phyloP scores from a whole-genome alignment of 2,329 filamentous ascomycete species.

The Fusarium equiseti region DNA sequence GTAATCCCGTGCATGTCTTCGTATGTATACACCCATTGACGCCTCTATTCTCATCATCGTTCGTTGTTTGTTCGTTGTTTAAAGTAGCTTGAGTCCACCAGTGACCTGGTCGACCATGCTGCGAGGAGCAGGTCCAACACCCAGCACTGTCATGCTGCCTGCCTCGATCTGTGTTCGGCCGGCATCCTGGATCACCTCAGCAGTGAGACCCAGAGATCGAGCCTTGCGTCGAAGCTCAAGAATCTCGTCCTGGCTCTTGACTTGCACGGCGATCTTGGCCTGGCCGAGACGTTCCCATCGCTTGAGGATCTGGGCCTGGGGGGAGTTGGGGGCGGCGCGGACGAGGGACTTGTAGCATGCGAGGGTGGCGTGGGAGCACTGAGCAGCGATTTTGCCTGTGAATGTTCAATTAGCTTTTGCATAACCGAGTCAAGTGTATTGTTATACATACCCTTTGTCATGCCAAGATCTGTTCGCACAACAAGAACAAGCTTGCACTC shows the following conservation, averaged over 20 bases:
- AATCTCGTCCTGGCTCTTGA: slow-evolving; percentile 87
- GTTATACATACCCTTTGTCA: slow-evolving; percentile 84
- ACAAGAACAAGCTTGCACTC: slow-evolving; percentile 96
- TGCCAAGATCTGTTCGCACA: slow-evolving; percentile 92
- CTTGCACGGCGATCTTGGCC: slow-evolving; percentile 92
- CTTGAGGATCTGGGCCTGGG: slow-evolving; percentile 73
- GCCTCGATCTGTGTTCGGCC: slow-evolving; percentile 96
- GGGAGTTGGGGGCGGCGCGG: slow-evolving; percentile 64
- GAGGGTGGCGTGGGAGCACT: slow-evolving; percentile 95
- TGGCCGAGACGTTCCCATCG: slow-evolving; percentile 91
- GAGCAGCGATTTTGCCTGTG: slow-evolving; percentile 94
- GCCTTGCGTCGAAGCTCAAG: slow-evolving; percentile 81
- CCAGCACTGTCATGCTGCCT: slow-evolving; percentile 91
- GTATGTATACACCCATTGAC: slow-evolving; percentile 6
- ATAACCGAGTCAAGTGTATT: fast-evolving
- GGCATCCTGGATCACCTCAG: slow-evolving; percentile 93
- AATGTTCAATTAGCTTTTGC: background rate
- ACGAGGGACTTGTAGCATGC: slow-evolving; percentile 93
- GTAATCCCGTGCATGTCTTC: slow-evolving; percentile 11
- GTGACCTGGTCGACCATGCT: slow-evolving; percentile 89
- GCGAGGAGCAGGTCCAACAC: slow-evolving; percentile 84
- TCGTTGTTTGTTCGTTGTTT: slow-evolving; percentile 50
- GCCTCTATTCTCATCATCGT: background rate
- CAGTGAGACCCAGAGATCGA: slow-evolving; percentile 84
- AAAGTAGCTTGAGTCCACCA: slow-evolving; percentile 85